Evolutionary conservation across 345 rosid species (phyloP).

Genomic region (Eucalyptus microcorys): DNA sequence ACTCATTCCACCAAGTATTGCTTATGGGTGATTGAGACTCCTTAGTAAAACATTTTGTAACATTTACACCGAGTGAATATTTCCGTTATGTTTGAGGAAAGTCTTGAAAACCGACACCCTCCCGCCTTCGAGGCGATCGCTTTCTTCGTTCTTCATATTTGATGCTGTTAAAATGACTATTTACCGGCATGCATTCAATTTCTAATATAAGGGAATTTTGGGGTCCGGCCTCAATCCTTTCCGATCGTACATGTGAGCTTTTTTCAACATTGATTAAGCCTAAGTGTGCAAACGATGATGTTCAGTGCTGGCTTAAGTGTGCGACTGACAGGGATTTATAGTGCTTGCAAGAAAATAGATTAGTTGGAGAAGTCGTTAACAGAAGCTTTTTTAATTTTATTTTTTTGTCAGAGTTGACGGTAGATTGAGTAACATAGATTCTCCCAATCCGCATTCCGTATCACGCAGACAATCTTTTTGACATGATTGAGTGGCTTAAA

Average conservation of each 20-base stretch:
- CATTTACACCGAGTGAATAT: too few species aligned
- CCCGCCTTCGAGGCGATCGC: background rate
- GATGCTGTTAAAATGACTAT: background rate
- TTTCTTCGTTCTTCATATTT: background rate
- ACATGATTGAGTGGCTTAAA: background rate
- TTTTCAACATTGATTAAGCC: background rate
- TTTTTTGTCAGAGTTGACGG: background rate
- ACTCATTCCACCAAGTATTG: background rate
- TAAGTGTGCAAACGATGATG: background rate
- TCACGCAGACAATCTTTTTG: background rate
- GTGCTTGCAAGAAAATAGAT: background rate
- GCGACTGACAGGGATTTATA: background rate
- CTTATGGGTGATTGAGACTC: background rate
- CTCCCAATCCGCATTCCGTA: too few species aligned
- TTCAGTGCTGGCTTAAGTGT: background rate
- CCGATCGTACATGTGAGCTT: background rate
- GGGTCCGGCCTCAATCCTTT: too few species aligned
- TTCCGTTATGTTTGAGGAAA: background rate
- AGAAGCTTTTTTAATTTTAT: too few species aligned
- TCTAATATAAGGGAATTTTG: too few species aligned
- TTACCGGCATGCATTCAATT: too few species aligned
- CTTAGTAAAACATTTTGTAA: background rate
- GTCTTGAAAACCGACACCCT: background rate
- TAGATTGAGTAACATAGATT: background rate
- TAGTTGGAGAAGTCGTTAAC: background rate